These are phyloP conservation scores for Chaetoceros muelleri DNA, from an alignment of 108 stramenopile species.

Conservation along the genomic window DNA sequence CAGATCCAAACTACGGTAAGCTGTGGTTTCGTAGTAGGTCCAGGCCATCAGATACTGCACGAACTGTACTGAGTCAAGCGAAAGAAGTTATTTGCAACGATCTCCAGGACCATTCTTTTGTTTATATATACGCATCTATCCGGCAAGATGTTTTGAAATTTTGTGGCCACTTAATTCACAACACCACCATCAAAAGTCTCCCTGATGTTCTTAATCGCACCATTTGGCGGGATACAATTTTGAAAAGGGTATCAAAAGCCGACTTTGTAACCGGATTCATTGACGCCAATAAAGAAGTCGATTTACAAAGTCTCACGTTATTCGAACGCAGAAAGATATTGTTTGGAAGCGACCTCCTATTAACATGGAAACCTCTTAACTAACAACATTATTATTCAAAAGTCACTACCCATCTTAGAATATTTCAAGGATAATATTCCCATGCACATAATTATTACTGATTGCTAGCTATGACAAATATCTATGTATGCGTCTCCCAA, in stretches of 20 bases:
- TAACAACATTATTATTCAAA: not conserved
- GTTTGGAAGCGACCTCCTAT: constrained; percentile 73
- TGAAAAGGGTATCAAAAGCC: constrained; percentile 18
- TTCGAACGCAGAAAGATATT: constrained; percentile 55
- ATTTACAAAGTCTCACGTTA: constrained; percentile 30
- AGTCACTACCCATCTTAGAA: too few species aligned
- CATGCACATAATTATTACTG: too few species aligned
- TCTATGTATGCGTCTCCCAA: not conserved
- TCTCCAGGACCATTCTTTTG: constrained; percentile 31
- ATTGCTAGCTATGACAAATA: not conserved
- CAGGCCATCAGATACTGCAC: constrained; percentile 74
- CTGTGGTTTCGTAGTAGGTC: constrained; percentile 89
- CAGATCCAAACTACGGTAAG: constrained; percentile 96
- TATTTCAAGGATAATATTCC: too few species aligned
- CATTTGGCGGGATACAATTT: too few species aligned
- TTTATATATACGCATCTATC: constrained; percentile 61
- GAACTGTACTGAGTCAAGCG: constrained; percentile 46
- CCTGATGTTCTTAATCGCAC: constrained; percentile 34
- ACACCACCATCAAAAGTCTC: constrained; percentile 19
- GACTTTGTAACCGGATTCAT: constrained; percentile 53
- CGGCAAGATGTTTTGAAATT: constrained; percentile 26
- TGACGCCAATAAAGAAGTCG: constrained; percentile 26
- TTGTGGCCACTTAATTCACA: not conserved
- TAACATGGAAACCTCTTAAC: constrained; percentile 26
- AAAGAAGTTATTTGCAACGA: constrained; percentile 36